These are phyloP conservation scores for Rosa hybrid DNA, from an alignment of 331 rosid species.

Conservation along the genomic window DNA sequence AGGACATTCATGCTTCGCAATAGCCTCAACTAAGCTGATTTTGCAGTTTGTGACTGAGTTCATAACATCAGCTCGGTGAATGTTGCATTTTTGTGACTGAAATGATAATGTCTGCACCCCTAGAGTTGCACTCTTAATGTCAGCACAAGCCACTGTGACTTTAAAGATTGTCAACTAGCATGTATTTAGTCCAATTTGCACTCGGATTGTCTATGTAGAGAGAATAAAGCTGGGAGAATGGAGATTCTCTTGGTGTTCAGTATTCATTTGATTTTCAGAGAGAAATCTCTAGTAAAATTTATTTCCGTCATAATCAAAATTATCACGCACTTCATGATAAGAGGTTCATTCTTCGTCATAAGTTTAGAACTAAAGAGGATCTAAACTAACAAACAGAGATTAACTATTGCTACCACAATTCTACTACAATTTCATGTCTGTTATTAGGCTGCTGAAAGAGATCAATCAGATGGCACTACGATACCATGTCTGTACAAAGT, in stretches of 20 bases:
- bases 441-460: no score
- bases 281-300: not conserved
- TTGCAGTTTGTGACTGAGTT: not conserved
- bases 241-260: not conserved
- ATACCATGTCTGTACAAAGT: no score
- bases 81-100: not conserved
- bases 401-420: no score
- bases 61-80: not conserved
- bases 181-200: not conserved
- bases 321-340: no score
- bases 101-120: not conserved
- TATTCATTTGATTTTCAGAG: not conserved
- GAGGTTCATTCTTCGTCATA: no score
- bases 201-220: not conserved
- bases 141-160: not conserved
- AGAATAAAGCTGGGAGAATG: not conserved
- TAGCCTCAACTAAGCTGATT: slow-evolving; percentile 14
- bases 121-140: not conserved
- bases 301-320: no score
- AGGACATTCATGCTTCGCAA: slow-evolving; percentile 34
- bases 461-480: no score
- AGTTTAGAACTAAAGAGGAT: no score
- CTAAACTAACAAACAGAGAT: no score
- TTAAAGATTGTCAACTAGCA: not conserved
- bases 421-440: no score